Evolutionary conservation across 371 early-diverging fungal genomes (phyloP).

Genomic region (Mucor circinelloides): DNA sequence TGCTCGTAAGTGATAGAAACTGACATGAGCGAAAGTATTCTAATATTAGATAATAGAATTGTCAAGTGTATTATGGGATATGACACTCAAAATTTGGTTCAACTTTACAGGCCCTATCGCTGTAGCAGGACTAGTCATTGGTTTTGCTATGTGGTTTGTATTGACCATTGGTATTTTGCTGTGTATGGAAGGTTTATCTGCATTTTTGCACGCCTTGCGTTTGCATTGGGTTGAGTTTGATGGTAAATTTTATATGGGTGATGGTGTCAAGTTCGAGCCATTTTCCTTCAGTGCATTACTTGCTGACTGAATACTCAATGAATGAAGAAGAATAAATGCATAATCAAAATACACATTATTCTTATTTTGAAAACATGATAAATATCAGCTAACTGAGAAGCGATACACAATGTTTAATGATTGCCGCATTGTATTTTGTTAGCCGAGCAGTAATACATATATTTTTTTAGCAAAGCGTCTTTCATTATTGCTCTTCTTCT

Average conservation of each 20-base stretch:
- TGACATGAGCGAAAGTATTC: not conserved
- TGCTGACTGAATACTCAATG: not conserved
- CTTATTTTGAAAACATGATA: too few species aligned
- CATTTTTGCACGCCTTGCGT: constrained; percentile 97
- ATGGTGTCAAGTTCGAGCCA: constrained; percentile 54
- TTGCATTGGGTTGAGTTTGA: constrained; percentile 99
- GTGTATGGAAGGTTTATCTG: constrained; percentile 98
- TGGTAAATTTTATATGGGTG: constrained; percentile 91
- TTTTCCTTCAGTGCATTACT: constrained; percentile 32
- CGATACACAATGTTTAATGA: too few species aligned
- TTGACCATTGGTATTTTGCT: constrained; percentile 89
- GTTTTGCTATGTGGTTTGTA: constrained; percentile 82
- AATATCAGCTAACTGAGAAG: too few species aligned
- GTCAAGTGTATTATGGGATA: constrained; percentile 97
- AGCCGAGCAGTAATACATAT: too few species aligned
- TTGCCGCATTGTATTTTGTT: too few species aligned
- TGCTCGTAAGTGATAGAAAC: constrained; percentile 71
- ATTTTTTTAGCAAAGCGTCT: too few species aligned
- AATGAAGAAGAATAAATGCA: too few species aligned
- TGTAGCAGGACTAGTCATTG: constrained; percentile 71
- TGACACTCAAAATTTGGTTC: constrained; percentile 84
- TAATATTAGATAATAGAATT: constrained; percentile 62
- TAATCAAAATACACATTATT: too few species aligned
- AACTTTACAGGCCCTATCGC: constrained; percentile 52
- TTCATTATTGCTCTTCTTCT: too few species aligned